Percentiles rank a stretch among this genome's conserved stretches.
phyloP scores from a whole-genome alignment of 2,329 filamentous ascomycete species.

The Trichoderma koningii region DNA sequence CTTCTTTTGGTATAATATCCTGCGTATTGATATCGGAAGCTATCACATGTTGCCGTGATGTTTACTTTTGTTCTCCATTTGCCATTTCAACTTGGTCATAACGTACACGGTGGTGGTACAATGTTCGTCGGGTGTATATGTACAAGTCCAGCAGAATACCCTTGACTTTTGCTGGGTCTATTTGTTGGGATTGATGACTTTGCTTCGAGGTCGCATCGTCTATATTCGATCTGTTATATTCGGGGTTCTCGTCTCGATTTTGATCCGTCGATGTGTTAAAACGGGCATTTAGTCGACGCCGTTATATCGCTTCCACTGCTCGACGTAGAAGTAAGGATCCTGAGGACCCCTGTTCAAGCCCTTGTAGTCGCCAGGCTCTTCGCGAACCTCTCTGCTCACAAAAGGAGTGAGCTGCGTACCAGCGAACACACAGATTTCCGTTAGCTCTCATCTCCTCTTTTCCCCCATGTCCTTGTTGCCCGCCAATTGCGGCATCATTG shows the following conservation, averaged over 20 bases:
- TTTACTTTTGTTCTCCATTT: neutral
- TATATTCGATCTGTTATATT: neutral
- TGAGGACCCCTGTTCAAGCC: slow-evolving; percentile 56
- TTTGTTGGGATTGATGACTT: neutral
- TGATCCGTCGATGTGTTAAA: neutral
- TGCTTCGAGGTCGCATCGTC: neutral
- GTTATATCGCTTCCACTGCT: slow-evolving; percentile 69
- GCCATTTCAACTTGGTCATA: slow-evolving; percentile 31
- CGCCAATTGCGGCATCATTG: neutral
- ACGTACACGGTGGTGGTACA: slow-evolving; percentile 36
- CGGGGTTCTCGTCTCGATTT: neutral
- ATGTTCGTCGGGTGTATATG: slow-evolving; percentile 36
- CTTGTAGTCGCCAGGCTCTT: slow-evolving; percentile 56
- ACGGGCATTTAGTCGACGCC: slow-evolving; percentile 53
- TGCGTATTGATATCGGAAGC: neutral
- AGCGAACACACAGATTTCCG: neutral
- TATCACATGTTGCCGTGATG: neutral
- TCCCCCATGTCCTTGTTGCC: neutral
- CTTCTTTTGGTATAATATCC: no score
- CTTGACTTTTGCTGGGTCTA: slow-evolving; percentile 23
- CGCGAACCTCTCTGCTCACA: slow-evolving; percentile 63
- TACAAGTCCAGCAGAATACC: slow-evolving; percentile 34
- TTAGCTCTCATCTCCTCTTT: neutral
- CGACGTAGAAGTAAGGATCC: slow-evolving; percentile 63
- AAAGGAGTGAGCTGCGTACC: slow-evolving; percentile 72